Base-by-base conservation (phyloP, 2,329 filamentous ascomycete genomes). In the Diaporthe vaccinii region DNA sequence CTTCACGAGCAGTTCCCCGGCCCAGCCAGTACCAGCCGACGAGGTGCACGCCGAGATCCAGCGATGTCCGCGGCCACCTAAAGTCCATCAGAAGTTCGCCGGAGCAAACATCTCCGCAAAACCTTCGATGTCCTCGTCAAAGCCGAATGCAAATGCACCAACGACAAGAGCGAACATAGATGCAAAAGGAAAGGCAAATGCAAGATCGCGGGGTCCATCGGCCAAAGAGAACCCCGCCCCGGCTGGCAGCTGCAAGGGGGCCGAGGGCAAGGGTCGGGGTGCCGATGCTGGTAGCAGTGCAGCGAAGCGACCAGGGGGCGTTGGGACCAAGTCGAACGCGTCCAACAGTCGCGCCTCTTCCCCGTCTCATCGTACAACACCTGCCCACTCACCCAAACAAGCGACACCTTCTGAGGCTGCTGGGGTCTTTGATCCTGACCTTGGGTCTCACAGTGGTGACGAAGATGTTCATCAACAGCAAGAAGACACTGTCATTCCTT, bases 1-100 rank as follows among this genome's bases (percentile, higher is more conserved):
- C 15, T 28, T 62, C 36, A 74, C 25, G 31, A 77, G 74, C 76
- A 77, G 74, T 39, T 74, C 74, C 17, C 76, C 74, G 2, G 17
- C 28, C 12, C 46, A 71, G 51, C 75, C 73, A 20, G 41, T 75
- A 28, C 51, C 41, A n/a, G 28, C n/a, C 34, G 46, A 61, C 41
- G 20, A 58, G 3, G 57, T 46, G 31, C 41, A 67, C 28, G 68
- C 44, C 28, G 41, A 41, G 20, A 7, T 57, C 6, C 55, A 70
- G 69, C 69, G 22, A 34, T 28, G 59, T 20, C 51, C 65, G 57
- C 72, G 58, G 61, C 72, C 72, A 22, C 36, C 67, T 44, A 76
- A 74, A 44, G 72, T 76, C 67, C 51, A 72, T 15, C 75, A 76
- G 59, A 53, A 25, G 22, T 70, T 55, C 17, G 34, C 34, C 44